Conservation (phyloP, 495 filamentous ascomycete genomes). For the Neurospora sp. region DNA sequence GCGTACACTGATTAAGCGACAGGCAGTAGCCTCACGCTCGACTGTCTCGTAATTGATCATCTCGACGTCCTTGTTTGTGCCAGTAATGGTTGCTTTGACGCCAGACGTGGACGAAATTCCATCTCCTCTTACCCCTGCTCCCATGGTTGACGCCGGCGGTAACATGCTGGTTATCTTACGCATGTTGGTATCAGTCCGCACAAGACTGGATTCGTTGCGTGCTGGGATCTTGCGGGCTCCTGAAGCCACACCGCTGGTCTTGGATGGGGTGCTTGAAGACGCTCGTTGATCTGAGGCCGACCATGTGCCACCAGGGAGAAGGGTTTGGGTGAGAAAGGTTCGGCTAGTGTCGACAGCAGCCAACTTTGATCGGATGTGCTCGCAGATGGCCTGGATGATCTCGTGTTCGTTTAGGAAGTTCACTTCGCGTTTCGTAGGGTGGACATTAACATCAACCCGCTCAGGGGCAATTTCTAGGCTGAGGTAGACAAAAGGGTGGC, state of each 20-base stretch:
- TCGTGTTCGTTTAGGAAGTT: slow-evolving; percentile 98
- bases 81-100: neutral
- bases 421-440: slow-evolving; percentile 95
- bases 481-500: slow-evolving; percentile 90
- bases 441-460: slow-evolving; percentile 93
- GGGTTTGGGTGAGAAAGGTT: slow-evolving; percentile 86
- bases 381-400: slow-evolving; percentile 81
- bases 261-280: slow-evolving; percentile 18
- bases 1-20: slow-evolving; percentile 69
- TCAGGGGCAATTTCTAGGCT: slow-evolving; percentile 89
- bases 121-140: neutral
- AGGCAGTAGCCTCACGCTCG: slow-evolving; percentile 56
- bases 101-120: neutral
- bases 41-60: slow-evolving; percentile 49
- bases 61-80: slow-evolving; percentile 24
- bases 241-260: slow-evolving; percentile 27
- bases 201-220: slow-evolving; percentile 79
- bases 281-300: slow-evolving; percentile 26
- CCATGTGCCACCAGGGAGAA: slow-evolving; percentile 59
- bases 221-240: slow-evolving; percentile 28
- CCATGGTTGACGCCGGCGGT: slow-evolving; percentile 28
- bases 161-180: slow-evolving; percentile 98
- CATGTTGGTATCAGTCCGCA: slow-evolving; percentile 80
- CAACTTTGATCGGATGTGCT: slow-evolving; percentile 67
- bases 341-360: slow-evolving; percentile 88